Evolutionary conservation across 495 filamentous ascomycete species (phyloP), one percentile per base, ranked within the genome.

Genomic region (Penicillium psychrofluorescens): DNA sequence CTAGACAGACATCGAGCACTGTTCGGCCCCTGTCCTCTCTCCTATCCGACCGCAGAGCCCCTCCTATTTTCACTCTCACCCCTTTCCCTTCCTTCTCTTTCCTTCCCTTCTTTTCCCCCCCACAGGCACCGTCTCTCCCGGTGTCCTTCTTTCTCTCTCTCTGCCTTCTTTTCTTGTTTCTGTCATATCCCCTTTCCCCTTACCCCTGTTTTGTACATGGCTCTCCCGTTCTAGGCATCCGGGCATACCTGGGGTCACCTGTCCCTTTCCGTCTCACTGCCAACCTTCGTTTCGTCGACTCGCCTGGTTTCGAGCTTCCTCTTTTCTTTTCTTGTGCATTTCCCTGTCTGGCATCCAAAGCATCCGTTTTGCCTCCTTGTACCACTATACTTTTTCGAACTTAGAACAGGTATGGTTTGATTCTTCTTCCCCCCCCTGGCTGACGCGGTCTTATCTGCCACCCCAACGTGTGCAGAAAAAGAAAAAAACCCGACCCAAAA

Each of bases 161-260:
- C 39, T 42, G 36, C 35, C 37, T 46, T 41, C 45, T 33, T 36
- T 50, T 43, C 41, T 36, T 35, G 48, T 59, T 51, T 44, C 50
- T 38, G 45, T 51, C 49, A 44, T 41, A 44, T 41, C 36, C 41
- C 39, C 43, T 48, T 54, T 46, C 45, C 49, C 44, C 38, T 48
- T 51, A 32, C 53, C 38, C 42, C 42, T 50, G 54, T 55, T 55
- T 57, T 61, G 58, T 68, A 64, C 57, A 71, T 71, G 63, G 61
- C 63, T 59, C 44, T 54, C 58, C 50, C 48, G 49, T 52, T 59
- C 43, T 61, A 61, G 58, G 56, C 40, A 49, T 46, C 56, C 49
- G 45, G 32, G 43, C 30, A 38, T 40, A 22, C 35, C 40, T 40
- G 36, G 43, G 40, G 36, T 41, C 32, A 38, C 36, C 38, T 46